A percentile compares a stretch with the other conserved stretches of the same genome.
These are phyloP conservation scores for Dendrocalamus sinicus DNA, from an alignment of 176 grass and related monocot species.

Conservation along the genomic window DNA sequence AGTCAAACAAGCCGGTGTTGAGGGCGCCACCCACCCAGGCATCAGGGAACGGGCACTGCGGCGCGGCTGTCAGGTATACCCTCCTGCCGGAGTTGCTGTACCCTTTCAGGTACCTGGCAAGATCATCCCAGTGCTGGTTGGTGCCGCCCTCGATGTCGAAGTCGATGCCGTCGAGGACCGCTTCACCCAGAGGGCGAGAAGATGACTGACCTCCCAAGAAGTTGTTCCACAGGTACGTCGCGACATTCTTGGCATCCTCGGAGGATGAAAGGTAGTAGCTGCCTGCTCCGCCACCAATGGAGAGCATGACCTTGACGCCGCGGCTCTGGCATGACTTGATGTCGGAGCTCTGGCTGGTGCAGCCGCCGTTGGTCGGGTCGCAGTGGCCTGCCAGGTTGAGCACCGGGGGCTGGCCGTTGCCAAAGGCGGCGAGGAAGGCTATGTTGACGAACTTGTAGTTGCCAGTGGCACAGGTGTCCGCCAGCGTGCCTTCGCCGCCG, in stretches of 20 bases:
- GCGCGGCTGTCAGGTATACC: slow-evolving; percentile 52
- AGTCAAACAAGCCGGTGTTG: slow-evolving; percentile 54
- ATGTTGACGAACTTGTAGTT: slow-evolving; percentile 57
- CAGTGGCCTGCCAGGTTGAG: slow-evolving; percentile 71
- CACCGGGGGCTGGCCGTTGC: slow-evolving; percentile 53
- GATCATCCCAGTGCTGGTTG: slow-evolving; percentile 62
- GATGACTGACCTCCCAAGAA: slow-evolving; percentile 49
- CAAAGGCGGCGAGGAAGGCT: slow-evolving; percentile 53
- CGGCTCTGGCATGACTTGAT: slow-evolving; percentile 50
- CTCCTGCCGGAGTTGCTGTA: slow-evolving; percentile 45
- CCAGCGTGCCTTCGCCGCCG: slow-evolving; percentile 39
- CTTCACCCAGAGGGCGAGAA: slow-evolving; percentile 46
- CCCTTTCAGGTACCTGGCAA: slow-evolving; percentile 61
- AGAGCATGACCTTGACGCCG: slow-evolving; percentile 69
- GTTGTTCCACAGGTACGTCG: slow-evolving; percentile 51
- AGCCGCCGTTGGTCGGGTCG: slow-evolving; percentile 48
- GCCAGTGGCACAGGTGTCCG: slow-evolving; percentile 22
- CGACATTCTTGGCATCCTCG: slow-evolving; percentile 39
- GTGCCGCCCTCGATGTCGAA: slow-evolving; percentile 72
- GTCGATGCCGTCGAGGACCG: slow-evolving; percentile 48
- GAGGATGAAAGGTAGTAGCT: slow-evolving; percentile 52
- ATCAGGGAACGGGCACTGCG: slow-evolving; percentile 62
- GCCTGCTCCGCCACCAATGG: slow-evolving; percentile 44
- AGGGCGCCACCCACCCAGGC: slow-evolving; percentile 52
- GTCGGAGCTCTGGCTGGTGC: slow-evolving; percentile 37